These are phyloP conservation scores for Agrostemma githago DNA, from an alignment of 148 eudicot genomes.

Conservation along the genomic window DNA sequence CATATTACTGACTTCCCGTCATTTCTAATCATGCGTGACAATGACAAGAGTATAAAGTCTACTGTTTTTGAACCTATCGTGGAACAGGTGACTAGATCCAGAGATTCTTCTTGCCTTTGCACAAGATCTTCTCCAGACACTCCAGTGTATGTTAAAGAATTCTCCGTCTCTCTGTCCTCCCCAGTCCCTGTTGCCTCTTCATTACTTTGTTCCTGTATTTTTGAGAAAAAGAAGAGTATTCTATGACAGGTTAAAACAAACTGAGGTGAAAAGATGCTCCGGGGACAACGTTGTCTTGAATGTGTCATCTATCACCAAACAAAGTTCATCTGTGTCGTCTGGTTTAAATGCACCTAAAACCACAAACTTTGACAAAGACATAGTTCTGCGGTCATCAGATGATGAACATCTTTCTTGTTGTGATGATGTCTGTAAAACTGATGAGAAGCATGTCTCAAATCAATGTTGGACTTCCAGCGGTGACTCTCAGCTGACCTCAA, in stretches of 20 bases:
- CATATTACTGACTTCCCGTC: background rate
- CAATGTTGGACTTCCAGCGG: slow-evolving; percentile 26
- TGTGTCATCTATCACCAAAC: slow-evolving; percentile 13
- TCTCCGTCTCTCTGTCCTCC: background rate
- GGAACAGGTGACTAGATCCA: slow-evolving; percentile 20
- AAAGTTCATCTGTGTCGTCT: slow-evolving; percentile 8
- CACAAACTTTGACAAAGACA: slow-evolving; percentile 14
- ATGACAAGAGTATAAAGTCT: slow-evolving; percentile 1
- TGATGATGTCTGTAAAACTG: slow-evolving; percentile 21
- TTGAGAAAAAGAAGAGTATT: background rate
- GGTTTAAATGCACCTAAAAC: background rate
- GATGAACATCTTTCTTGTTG: slow-evolving; percentile 24
- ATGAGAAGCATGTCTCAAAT: slow-evolving; percentile 20
- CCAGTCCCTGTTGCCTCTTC: background rate
- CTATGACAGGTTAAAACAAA: slow-evolving; percentile 23
- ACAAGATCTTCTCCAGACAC: slow-evolving; percentile 14
- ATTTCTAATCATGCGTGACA: background rate
- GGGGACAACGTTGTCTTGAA: slow-evolving; percentile 18
- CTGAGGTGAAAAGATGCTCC: slow-evolving; percentile 7
- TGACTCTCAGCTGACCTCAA: slow-evolving; percentile 37
- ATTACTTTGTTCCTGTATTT: slow-evolving; percentile 3
- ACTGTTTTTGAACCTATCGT: slow-evolving; percentile 18
- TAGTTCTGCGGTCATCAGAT: slow-evolving; percentile 25
- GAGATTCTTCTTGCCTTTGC: slow-evolving; percentile 17
- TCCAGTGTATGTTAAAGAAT: slow-evolving; percentile 21